Evolutionary conservation across 139 green algal genomes (phyloP), one percentile per base, ranked within the genome.

Genomic region (Ettlia oleoabundans): DNA sequence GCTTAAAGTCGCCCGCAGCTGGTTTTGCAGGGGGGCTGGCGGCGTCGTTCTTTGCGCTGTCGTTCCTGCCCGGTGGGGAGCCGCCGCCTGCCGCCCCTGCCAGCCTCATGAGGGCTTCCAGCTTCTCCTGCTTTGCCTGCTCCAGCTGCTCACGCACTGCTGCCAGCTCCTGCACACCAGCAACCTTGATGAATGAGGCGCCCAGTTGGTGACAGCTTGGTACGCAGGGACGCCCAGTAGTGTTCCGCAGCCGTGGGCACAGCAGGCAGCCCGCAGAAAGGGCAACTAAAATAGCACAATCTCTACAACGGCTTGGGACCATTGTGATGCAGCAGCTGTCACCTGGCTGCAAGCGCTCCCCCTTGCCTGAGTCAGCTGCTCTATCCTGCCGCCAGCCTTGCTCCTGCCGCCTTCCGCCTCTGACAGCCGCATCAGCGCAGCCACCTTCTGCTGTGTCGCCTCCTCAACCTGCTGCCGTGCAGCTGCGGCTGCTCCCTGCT

Each of bases 61-160:
- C 73, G 13, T 33, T 68, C 30, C 73, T 51, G 53, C 35, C 35
- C 24, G 4, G 70, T 15, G 35, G 35, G 33, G n/a, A 30, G n/a
- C 52, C 26, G 37, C 52, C 2, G n/a, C 42, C 43, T n/a, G 15
- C 19, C 10, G 22, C 32, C 7, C 19, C 22, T 5, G 21, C 62
- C 42, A 72, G 61, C 42, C 40, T 37, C 82, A 89, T 85, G 47
- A 89, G 78, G 1, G 86, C 82, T 15, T 42, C 73, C 67, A 90
- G 66, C 68, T 90, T 90, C 68, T 90, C 86, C 47, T 84, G 74
- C 8, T 81, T 88, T 13, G 74, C 86, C 76, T 88, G 78, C 55
- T 71, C 75, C 65, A 83, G 38, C 78, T 88, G 73, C 53, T 84
- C 62, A 32, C 47, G 53, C 38, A 82, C 35, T 24, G 76, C 24